Evolutionary conservation across 176 grass and related monocot species (phyloP), one percentile per base, ranked within the genome.

Genomic region (Paspalum notatum): DNA sequence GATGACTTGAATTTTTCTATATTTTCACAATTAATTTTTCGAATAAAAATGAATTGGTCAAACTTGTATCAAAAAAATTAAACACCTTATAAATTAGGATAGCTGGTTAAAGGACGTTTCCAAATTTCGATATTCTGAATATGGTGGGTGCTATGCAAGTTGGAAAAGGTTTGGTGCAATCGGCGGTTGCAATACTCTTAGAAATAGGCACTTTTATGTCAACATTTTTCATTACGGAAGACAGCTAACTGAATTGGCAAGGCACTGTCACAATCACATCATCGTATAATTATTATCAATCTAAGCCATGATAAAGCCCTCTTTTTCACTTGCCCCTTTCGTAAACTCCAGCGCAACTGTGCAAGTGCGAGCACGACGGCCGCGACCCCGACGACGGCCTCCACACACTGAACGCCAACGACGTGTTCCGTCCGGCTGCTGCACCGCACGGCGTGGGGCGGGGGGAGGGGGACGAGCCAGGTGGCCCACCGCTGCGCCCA

Each of bases 281-380:
- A 65, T 32, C 32, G n/a, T n/a, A 32, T 32, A 2, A 32, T 47
- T 9, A 26, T 40, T 64, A 65, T 26, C 50, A 71, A 58, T 57
- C 15, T 32, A 43, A 77, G 51, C 17, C 59, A 62, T 61, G 12
- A 20, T 56, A 72, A 85, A 57, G 49, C 48, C 50, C 39, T 57
- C 68, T 10, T 85, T 64, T 72, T 5, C 5, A 6, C 37, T 6
- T 42, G 76, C 47, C 62, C 4, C 27, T 65, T 66, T 26, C 4
- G 43, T 17, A 53, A 65, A 26, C 27, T 44, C 58, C 9, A 13
- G 8, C 16, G 44, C 25, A 48, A 38, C 10, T 15, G 59, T 11
- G 41, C 22, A 8, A 64, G 5, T 15, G 17, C 44, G 59, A 39
- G 45, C 75, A 65, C 45, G 76, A 65, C 46, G 45, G 45, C 26